Evolutionary conservation across 371 early-diverging fungal genomes (phyloP).

Genomic region (Dinochytrium kinnereticum): DNA sequence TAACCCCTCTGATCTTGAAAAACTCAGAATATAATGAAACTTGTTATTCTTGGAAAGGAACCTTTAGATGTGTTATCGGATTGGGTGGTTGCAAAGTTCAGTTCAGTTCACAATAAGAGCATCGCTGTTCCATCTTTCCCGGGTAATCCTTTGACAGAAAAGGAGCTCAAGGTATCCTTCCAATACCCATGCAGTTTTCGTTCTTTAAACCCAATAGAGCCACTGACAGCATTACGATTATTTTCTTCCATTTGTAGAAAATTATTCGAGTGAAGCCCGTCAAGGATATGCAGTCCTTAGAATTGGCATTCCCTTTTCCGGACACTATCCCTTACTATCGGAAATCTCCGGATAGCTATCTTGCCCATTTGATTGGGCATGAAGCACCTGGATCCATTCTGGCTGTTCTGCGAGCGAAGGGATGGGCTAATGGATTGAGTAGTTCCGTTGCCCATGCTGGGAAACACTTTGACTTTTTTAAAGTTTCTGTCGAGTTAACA

Average conservation of each 20-base stretch:
- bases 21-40: constrained; percentile 84
- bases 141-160: constrained; percentile 76
- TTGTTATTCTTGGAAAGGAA: constrained; percentile 90
- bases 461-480: constrained; percentile 74
- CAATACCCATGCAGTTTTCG: not conserved
- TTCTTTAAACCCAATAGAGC: too few relatives aligned
- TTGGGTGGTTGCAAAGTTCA: constrained; percentile 86
- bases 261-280: constrained; percentile 80
- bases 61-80: constrained; percentile 79
- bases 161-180: constrained; percentile 68
- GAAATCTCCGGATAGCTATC: constrained; percentile 44
- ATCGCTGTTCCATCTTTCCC: constrained; percentile 63
- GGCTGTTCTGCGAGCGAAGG: constrained; percentile 78
- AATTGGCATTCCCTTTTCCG: constrained; percentile 85
- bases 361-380: constrained; percentile 58
- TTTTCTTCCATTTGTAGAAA: constrained; percentile 53
- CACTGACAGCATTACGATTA: too few relatives aligned
- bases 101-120: constrained; percentile 71
- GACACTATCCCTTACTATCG: constrained; percentile 52
- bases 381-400: constrained; percentile 79
- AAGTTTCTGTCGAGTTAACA: constrained; percentile 80
- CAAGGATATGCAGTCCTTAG: constrained; percentile 76
- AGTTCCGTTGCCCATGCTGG: constrained; percentile 58
- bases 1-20: too few relatives aligned
- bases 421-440: constrained; percentile 16